phyloP scores from a whole-genome alignment of 139 green algal genomes.

The Cymbomonas tetramitiformis region DNA sequence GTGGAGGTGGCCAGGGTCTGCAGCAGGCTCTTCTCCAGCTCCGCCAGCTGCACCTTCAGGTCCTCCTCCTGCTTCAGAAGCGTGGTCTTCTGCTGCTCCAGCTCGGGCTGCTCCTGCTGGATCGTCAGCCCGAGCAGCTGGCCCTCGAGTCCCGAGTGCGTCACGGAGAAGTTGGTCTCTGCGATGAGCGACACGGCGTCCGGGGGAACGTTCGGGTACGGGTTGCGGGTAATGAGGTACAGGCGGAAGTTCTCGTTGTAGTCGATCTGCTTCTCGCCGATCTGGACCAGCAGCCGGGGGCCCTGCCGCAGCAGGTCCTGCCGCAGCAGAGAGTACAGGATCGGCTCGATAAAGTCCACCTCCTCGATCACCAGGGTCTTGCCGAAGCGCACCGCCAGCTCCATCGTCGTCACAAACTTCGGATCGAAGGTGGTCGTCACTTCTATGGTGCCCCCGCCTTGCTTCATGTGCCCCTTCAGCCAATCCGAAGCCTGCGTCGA shows the following conservation, averaged over 20 bases:
- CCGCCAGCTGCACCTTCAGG: conserved; percentile 49
- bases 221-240: conserved; percentile 56
- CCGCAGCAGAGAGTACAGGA: conserved; percentile 51
- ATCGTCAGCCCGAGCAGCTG: conserved; percentile 51
- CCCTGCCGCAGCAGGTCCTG: conserved; percentile 35
- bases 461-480: conserved; percentile 39
- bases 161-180: conserved; percentile 57
- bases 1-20: conserved; percentile 39
- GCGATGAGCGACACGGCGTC: conserved; percentile 39
- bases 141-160: conserved; percentile 26
- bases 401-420: conserved; percentile 49
- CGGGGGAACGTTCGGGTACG: conserved; percentile 38
- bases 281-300: conserved; percentile 13
- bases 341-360: conserved; percentile 50
- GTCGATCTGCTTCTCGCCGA: conserved; percentile 42
- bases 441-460: conserved; percentile 16
- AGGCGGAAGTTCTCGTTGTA: conserved; percentile 56
- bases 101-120: conserved; percentile 53
- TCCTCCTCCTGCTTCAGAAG: conserved; percentile 48
- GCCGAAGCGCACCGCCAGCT: conserved; percentile 65
- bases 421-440: conserved; percentile 42
- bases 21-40: conserved; percentile 44
- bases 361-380: conserved; percentile 57
- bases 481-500: conserved; percentile 43
- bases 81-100: conserved; percentile 51